These are phyloP conservation scores for Aspergillus sclerotioniger DNA, from an alignment of 495 filamentous ascomycete species.

Conservation along the genomic window DNA sequence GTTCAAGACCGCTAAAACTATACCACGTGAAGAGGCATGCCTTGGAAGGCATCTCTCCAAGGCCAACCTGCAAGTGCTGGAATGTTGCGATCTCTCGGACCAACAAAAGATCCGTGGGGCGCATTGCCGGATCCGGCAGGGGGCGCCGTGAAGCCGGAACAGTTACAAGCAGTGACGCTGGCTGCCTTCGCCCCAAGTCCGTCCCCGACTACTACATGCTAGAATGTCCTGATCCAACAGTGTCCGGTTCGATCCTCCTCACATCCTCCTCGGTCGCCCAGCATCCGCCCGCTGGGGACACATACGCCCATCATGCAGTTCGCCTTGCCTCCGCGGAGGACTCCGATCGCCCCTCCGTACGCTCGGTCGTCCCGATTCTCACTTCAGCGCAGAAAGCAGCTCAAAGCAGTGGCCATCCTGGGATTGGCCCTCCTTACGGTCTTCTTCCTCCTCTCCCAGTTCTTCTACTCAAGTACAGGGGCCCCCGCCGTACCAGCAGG, in stretches of 20 bases:
- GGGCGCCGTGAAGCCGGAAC: background rate
- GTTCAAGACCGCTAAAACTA: background rate
- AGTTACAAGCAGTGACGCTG: constrained; percentile 4
- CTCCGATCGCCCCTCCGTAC: constrained; percentile 64
- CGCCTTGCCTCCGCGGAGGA: constrained; percentile 82
- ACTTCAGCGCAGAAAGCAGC: constrained; percentile 61
- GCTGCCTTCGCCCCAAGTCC: constrained; percentile 8
- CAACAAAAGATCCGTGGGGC: constrained; percentile 23
- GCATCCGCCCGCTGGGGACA: constrained; percentile 17
- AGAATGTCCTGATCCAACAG: constrained; percentile 21
- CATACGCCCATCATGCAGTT: constrained; percentile 69
- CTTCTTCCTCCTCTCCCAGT: constrained; percentile 60
- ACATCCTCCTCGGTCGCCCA: constrained; percentile 6
- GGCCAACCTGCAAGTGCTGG: background rate
- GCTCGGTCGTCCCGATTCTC: constrained; percentile 60
- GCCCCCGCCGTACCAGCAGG: constrained; percentile 54
- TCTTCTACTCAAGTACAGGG: constrained; percentile 39
- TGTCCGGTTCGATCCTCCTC: background rate
- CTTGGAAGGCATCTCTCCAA: background rate
- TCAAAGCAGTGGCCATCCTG: constrained; percentile 61
- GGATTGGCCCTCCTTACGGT: constrained; percentile 55
- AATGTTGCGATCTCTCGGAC: constrained; percentile 13
- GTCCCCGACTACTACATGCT: background rate
- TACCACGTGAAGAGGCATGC: background rate
- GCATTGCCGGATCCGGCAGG: constrained; percentile 24